phyloP scores from a whole-genome alignment of 345 rosid genomes.

The Euclidium syriacum region DNA sequence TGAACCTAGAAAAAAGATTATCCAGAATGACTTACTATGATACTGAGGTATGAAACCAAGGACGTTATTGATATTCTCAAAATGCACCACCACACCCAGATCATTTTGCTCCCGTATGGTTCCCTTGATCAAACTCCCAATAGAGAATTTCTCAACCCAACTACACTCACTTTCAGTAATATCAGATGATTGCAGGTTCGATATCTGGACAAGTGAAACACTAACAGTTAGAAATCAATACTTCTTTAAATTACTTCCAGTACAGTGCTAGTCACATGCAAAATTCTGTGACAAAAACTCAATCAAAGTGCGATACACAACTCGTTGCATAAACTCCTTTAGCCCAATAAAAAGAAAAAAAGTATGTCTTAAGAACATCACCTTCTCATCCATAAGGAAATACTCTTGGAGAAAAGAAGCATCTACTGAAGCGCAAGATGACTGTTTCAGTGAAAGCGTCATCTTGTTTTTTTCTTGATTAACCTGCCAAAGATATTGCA shows the following conservation, averaged over 20 bases:
- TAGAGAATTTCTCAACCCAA: slow-evolving; percentile 69
- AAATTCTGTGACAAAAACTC: background rate
- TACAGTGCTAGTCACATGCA: background rate
- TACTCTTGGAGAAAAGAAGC: slow-evolving; percentile 72
- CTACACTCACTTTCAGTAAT: slow-evolving; percentile 38
- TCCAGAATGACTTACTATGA: slow-evolving; percentile 55
- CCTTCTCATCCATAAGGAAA: slow-evolving; percentile 81
- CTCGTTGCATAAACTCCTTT: background rate
- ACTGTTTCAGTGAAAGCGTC: slow-evolving; percentile 81
- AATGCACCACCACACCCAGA: slow-evolving; percentile 72
- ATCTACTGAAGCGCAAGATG: slow-evolving; percentile 77
- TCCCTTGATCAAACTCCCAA: slow-evolving; percentile 71
- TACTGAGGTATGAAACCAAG: slow-evolving; percentile 75
- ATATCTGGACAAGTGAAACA: slow-evolving; percentile 51
- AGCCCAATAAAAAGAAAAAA: background rate
- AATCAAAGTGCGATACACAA: background rate
- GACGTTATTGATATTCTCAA: slow-evolving; percentile 53
- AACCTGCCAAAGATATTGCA: slow-evolving; percentile 43
- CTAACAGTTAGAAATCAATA: background rate
- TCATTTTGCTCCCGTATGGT: slow-evolving; percentile 70
- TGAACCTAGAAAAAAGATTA: background rate
- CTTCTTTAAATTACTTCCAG: background rate
- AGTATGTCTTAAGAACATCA: slow-evolving; percentile 13
- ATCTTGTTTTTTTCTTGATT: slow-evolving; percentile 60
- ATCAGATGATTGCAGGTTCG: slow-evolving; percentile 53